Base-by-base conservation (phyloP, 495 filamentous ascomycete genomes). In the Lophiostoma macrostomum region DNA sequence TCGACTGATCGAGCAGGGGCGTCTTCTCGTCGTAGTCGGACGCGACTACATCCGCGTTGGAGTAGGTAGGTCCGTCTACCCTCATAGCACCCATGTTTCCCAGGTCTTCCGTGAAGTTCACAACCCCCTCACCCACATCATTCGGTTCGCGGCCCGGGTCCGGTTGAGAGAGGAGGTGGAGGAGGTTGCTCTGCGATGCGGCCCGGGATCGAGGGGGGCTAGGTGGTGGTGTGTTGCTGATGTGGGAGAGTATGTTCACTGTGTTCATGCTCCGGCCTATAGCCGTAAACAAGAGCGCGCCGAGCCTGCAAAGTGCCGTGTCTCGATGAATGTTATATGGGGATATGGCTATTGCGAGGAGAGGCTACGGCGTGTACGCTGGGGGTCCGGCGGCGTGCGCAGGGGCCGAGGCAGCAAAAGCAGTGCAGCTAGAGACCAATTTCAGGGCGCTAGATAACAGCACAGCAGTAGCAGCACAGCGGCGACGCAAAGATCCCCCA, bases 211-310 rank as follows among this genome's bases (percentile, higher is more conserved):
- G 60, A n/a, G 48, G 49, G 2, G 60, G 60, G 19, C 54, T 60
- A 22, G 70, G 61, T 37, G 74, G 72, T 50, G 70, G 76, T 53
- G 79, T 76, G 67, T 76, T 77, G 61, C 83, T 83, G 56, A 87
- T 82, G 67, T 87, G 80, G 59, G 89, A 94, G 69, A 98, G 78
- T 69, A 96, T 87, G 72, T 95, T 95, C 76, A 97, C 74, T 65
- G 91, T 95, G 85, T 97, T 96, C 91, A 98, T 98, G 74, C 84
- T 90, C 74, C 67, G 64, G 65, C 8, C 63, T 62, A 67, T 69
- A 74, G 76, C 74, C 79, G 84, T 81, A 45, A 44, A 59, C 45
- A 52, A 27, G 16, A n/a, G 36, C 3, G 4, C 14, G 31, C 10
- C 18, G 11, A n/a, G n/a, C n/a, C n/a, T n/a, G n/a, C n/a, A n/a